Conservation (phyloP, 495 filamentous ascomycete species). For the Jackrogersella multiformis region DNA sequence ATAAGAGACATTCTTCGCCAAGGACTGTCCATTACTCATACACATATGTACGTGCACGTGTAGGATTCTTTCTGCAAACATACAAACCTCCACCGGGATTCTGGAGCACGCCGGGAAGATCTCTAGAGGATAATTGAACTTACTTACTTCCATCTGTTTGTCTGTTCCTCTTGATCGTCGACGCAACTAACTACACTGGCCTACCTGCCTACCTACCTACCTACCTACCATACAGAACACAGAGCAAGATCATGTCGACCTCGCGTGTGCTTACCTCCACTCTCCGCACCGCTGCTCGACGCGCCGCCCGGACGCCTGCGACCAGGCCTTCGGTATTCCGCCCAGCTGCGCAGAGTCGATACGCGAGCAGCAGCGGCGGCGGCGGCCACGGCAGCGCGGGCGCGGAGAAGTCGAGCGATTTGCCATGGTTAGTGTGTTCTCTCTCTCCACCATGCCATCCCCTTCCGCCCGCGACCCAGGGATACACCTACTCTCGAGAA, state of each 20-base stretch:
- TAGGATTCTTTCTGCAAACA: background rate
- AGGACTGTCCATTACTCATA: background rate
- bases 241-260: slow-evolving; percentile 12
- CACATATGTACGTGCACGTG: background rate
- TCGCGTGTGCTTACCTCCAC: slow-evolving; percentile 18
- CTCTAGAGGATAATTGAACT: no score
- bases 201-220: background rate
- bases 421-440: slow-evolving; percentile 41
- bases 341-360: slow-evolving; percentile 22
- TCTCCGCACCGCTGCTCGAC: slow-evolving; percentile 21
- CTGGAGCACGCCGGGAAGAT: no score
- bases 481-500: background rate
- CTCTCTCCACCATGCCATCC: background rate
- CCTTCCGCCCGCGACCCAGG: background rate
- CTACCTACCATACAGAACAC: background rate
- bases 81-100: background rate
- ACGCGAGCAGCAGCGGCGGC: slow-evolving; percentile 19
- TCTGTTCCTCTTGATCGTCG: no score
- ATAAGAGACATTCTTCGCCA: slow-evolving; percentile 9
- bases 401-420: slow-evolving; percentile 39
- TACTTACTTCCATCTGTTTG: no score
- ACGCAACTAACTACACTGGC: no score
- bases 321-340: slow-evolving; percentile 1
- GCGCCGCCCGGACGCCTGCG: slow-evolving; percentile 5
- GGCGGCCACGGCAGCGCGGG: slow-evolving; percentile 17